Percentiles rank a stretch among this genome's conserved stretches.
phyloP scores from a whole-genome alignment of 768 basidiomycete genomes.

The Leccinum subtestaceum region DNA sequence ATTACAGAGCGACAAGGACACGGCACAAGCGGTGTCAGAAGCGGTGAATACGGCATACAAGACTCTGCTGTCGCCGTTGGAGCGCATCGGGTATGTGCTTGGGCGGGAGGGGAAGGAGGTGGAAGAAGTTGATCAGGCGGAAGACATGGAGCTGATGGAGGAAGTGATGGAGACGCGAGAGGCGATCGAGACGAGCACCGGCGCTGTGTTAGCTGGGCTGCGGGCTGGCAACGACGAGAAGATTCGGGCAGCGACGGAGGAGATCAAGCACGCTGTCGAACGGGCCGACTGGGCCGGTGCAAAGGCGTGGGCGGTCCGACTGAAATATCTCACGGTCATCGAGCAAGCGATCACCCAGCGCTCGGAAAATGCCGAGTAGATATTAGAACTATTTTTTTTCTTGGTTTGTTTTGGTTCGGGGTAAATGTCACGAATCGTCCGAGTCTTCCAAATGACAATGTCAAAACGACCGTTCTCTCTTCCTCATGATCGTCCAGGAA shows the following conservation, averaged over 20 bases:
- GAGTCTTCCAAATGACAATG: background rate
- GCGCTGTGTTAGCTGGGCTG: conserved; percentile 52
- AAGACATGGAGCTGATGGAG: conserved; percentile 67
- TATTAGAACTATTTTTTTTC: background rate
- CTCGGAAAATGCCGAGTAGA: conserved; percentile 21
- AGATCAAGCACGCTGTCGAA: conserved; percentile 50
- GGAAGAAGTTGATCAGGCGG: conserved; percentile 67
- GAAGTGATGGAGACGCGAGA: conserved; percentile 81
- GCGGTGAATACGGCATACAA: conserved; percentile 82
- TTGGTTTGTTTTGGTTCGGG: background rate
- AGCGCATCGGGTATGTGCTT: conserved; percentile 81
- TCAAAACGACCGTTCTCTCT: conserved; percentile 14
- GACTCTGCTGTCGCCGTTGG: conserved; percentile 66
- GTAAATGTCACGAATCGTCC: background rate
- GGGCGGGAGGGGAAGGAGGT: conserved; percentile 54
- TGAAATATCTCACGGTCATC: conserved; percentile 73
- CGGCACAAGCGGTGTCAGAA: conserved; percentile 50
- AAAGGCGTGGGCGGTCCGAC: conserved; percentile 58
- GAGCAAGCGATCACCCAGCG: conserved; percentile 30
- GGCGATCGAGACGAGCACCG: conserved; percentile 56
- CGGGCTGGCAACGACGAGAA: conserved; percentile 52
- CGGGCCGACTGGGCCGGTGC: conserved; percentile 53
- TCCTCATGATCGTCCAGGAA: conserved; percentile 11
- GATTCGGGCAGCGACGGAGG: conserved; percentile 42
- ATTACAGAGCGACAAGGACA: conserved; percentile 22